Conservation (phyloP, 257 asterid genomes). For the Rauvolfia tetraphylla region DNA sequence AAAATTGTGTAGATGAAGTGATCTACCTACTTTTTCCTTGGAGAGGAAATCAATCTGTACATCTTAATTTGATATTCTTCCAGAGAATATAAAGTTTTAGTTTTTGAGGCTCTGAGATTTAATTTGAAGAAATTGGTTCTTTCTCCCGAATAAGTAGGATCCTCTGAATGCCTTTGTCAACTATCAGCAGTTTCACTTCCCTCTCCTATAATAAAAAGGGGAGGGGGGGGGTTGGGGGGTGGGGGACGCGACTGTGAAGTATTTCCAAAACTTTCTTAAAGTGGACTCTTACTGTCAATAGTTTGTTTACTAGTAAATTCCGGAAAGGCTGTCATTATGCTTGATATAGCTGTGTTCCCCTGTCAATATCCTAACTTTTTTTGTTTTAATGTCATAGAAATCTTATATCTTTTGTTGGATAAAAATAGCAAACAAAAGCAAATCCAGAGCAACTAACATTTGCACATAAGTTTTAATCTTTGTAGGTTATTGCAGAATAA, state of each 20-base stretch:
- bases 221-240: too few species aligned
- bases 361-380: background rate
- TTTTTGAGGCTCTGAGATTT: background rate
- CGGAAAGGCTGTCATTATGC: background rate
- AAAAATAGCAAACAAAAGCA: slow-evolving; percentile 2
- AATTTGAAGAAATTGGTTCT: background rate
- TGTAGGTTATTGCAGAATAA: slow-evolving; percentile 77
- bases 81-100: background rate
- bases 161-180: background rate
- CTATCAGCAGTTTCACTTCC: background rate
- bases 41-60: background rate
- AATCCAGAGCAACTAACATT: background rate
- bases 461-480: background rate
- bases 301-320: background rate
- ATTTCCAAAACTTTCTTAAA: background rate
- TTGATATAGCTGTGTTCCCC: background rate
- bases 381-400: background rate
- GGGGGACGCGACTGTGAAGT: too few species aligned
- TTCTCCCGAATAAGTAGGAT: background rate
- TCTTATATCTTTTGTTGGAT: background rate
- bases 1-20: too few species aligned
- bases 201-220: background rate
- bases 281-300: background rate
- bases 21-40: too few species aligned
- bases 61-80: slow-evolving; percentile 5